phyloP scores from a whole-genome alignment of 2,329 filamentous ascomycete species.

The Apiospora phragmitis region DNA sequence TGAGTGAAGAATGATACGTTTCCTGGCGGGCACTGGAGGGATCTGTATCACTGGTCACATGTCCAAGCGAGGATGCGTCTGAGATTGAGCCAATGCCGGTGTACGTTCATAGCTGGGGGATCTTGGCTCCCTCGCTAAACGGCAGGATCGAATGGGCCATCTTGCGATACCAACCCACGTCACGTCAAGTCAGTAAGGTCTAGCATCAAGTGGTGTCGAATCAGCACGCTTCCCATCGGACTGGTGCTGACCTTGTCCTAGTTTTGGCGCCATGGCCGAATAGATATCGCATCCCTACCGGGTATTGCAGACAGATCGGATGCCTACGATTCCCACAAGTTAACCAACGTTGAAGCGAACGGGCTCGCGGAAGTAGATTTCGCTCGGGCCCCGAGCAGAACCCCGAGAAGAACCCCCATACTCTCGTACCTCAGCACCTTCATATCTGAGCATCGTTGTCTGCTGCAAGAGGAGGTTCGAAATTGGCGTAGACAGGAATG shows the following conservation, averaged over 20 bases:
- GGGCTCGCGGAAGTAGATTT: not conserved
- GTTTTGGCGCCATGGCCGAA: not conserved
- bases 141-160: not conserved
- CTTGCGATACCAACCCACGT: constrained; percentile 5
- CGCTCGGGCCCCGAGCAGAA: not conserved
- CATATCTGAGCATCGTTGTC: not conserved
- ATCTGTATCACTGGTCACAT: not conserved
- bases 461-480: not conserved
- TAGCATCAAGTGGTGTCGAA: not conserved
- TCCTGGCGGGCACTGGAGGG: not conserved
- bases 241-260: not conserved
- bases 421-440: not conserved
- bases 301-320: not conserved
- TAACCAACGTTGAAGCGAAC: not conserved
- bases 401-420: not conserved
- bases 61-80: not conserved
- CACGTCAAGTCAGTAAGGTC: not conserved
- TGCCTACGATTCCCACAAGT: not conserved
- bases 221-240: not conserved
- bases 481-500: not conserved
- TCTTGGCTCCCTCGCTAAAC: not conserved
- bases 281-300: not conserved
- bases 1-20: not conserved
- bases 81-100: not conserved
- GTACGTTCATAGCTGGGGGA: not conserved